A percentile compares a stretch with the other conserved stretches of the same genome.
phyloP scores from a whole-genome alignment of 2,329 filamentous ascomycete species.

The Passalora sequoiae region DNA sequence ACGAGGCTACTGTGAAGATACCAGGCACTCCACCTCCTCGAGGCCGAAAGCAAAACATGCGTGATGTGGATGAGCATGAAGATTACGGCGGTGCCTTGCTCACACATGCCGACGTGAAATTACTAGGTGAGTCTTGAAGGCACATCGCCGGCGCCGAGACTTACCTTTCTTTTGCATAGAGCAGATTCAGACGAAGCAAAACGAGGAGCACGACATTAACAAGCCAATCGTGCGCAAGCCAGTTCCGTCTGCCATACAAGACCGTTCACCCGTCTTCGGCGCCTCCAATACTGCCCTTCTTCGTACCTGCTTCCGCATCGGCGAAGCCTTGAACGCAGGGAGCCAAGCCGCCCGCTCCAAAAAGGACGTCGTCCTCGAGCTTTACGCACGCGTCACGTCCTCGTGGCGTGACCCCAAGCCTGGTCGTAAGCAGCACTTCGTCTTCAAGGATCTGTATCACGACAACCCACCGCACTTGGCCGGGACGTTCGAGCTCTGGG shows the following conservation, averaged over 20 bases:
- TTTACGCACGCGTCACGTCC: slow-evolving; percentile 57
- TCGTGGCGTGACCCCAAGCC: slow-evolving; percentile 49
- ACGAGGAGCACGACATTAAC: slow-evolving; percentile 8
- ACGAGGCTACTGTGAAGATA: slow-evolving; percentile 13
- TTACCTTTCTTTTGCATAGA: too few species aligned
- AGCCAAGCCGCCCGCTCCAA: slow-evolving; percentile 44
- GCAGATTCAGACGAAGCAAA: slow-evolving; percentile 1
- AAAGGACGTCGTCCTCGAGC: slow-evolving; percentile 51
- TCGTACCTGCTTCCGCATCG: slow-evolving; percentile 8
- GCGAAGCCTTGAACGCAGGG: slow-evolving; percentile 50
- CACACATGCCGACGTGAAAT: slow-evolving; percentile 20
- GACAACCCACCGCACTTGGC: slow-evolving; percentile 52
- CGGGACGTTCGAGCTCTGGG: slow-evolving; percentile 46
- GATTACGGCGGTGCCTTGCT: slow-evolving; percentile 31
- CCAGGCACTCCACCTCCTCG: slow-evolving; percentile 21
- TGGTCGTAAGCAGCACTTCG: slow-evolving; percentile 54
- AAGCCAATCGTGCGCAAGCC: slow-evolving; percentile 48
- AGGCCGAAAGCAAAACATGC: slow-evolving; percentile 26
- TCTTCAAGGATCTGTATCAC: slow-evolving; percentile 60
- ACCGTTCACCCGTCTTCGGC: slow-evolving; percentile 52
- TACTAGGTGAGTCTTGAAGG: slow-evolving; percentile 20
- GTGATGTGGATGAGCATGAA: slow-evolving; percentile 28
- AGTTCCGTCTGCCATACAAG: slow-evolving; percentile 48
- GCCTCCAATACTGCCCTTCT: slow-evolving; percentile 37
- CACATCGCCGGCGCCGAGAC: too few species aligned